Evolutionary conservation across 208 protist species (phyloP).

Genomic region (Leishmania lainsoni): DNA sequence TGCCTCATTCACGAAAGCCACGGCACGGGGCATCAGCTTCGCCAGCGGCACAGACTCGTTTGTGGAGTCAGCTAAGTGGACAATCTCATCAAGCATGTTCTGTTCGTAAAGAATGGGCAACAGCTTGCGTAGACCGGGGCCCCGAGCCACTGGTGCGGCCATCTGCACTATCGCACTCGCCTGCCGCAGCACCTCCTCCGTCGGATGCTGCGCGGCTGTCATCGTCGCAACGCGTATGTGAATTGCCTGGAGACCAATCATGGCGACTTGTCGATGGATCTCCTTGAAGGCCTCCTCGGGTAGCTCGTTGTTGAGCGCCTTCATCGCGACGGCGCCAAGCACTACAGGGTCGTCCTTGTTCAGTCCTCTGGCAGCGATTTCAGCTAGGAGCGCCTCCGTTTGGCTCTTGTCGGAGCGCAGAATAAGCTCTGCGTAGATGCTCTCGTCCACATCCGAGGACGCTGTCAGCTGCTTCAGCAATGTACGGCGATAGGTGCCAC

Average conservation of each 20-base stretch:
- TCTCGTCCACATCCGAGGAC: conserved; percentile 71
- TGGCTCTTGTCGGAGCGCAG: conserved; percentile 48
- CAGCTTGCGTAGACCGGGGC: conserved; percentile 49
- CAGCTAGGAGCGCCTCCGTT: conserved; percentile 51
- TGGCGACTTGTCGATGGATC: conserved; percentile 59
- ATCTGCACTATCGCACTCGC: conserved; percentile 48
- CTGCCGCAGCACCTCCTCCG: conserved; percentile 37
- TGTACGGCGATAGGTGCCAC: conserved; percentile 42
- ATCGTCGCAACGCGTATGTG: conserved; percentile 54
- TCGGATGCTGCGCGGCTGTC: conserved; percentile 38
- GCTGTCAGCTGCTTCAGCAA: conserved; percentile 60
- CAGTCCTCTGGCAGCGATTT: conserved; percentile 69
- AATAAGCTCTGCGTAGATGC: conserved; percentile 76
- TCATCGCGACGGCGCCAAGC: conserved; percentile 54
- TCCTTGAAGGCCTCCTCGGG: conserved; percentile 62
- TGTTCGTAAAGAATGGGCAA: conserved; percentile 68
- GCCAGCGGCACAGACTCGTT: conserved; percentile 37
- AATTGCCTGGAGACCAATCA: conserved; percentile 51
- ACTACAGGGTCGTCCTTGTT: conserved; percentile 77
- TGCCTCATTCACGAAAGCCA: conserved; percentile 83
- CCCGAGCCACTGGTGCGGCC: conserved; percentile 24
- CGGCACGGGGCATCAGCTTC: conserved; percentile 44
- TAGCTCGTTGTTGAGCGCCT: conserved; percentile 49
- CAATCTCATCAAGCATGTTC: conserved; percentile 67
- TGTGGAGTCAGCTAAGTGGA: conserved; percentile 61